These are phyloP conservation scores for Thalassia testudinum DNA, from an alignment of 116 monocot genomes.

Conservation along the genomic window DNA sequence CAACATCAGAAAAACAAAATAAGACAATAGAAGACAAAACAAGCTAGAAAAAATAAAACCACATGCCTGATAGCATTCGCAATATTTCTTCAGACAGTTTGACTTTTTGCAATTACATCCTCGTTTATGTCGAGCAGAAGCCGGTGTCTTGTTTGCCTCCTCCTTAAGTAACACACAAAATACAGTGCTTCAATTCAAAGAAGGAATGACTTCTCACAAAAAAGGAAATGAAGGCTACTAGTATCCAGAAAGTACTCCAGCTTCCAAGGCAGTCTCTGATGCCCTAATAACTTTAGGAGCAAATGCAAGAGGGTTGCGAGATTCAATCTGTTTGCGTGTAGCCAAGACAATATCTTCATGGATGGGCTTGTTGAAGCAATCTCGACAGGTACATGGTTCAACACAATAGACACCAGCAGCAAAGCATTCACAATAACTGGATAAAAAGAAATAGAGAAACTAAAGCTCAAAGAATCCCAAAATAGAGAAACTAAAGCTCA, in stretches of 20 bases:
- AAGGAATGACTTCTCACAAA: background rate
- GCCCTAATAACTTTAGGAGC: conserved; percentile 57
- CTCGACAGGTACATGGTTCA: conserved; percentile 47
- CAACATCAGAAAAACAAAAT: no score
- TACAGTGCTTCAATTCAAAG: no score
- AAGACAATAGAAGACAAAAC: no score
- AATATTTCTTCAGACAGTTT: conserved; percentile 85
- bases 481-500: no score
- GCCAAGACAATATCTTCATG: conserved; percentile 27
- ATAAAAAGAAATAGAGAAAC: no score
- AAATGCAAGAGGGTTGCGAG: conserved; percentile 71
- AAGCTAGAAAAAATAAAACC: no score
- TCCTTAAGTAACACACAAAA: conserved; percentile 24
- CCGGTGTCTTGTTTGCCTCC: conserved; percentile 62
- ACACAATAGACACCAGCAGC: conserved; percentile 49
- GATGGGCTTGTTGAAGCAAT: conserved; percentile 41
- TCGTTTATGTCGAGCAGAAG: conserved; percentile 75
- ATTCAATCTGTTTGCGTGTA: conserved; percentile 38
- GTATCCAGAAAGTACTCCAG: no score
- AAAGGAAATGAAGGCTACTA: background rate
- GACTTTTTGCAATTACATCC: conserved; percentile 44
- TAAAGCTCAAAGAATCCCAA: no score
- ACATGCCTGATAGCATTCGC: conserved; percentile 99
- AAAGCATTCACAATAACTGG: conserved; percentile 90
- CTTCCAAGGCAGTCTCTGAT: conserved; percentile 24